Conservation (phyloP, 23 red algal species). For the Gracilariopsis chorda region DNA sequence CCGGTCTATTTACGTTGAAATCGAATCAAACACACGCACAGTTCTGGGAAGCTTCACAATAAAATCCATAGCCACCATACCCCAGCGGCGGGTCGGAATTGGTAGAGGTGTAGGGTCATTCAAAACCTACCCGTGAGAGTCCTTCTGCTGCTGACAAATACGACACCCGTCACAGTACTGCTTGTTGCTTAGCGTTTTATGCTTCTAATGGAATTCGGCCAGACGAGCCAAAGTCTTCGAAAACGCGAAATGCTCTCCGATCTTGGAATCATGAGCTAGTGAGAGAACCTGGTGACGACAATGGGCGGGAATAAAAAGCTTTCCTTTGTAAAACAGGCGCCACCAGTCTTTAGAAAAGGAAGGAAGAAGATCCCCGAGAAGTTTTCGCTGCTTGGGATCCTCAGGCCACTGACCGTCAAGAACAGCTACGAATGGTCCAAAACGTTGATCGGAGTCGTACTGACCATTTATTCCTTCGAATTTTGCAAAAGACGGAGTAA, state of each 20-base stretch:
- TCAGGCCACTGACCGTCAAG: too few relatives aligned
- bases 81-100: not conserved
- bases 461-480: not conserved
- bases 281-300: not conserved
- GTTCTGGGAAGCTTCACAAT: not conserved
- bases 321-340: not conserved
- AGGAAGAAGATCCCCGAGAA: not conserved
- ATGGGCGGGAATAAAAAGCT: too few relatives aligned
- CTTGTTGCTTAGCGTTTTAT: not conserved
- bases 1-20: not conserved
- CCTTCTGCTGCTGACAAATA: constrained; percentile 9
- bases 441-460: not conserved
- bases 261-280: not conserved
- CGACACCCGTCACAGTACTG: not conserved
- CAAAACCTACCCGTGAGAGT: not conserved
- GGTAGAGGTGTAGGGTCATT: not conserved
- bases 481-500: too few relatives aligned
- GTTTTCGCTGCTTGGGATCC: not conserved
- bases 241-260: not conserved
- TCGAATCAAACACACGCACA: not conserved
- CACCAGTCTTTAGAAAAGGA: not conserved
- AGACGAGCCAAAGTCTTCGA: not conserved
- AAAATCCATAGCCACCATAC: not conserved
- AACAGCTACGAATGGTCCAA: not conserved
- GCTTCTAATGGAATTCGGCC: not conserved